These are phyloP conservation scores for Musa schizocarpa DNA, from an alignment of 176 grass and related monocot genomes.

Conservation along the genomic window DNA sequence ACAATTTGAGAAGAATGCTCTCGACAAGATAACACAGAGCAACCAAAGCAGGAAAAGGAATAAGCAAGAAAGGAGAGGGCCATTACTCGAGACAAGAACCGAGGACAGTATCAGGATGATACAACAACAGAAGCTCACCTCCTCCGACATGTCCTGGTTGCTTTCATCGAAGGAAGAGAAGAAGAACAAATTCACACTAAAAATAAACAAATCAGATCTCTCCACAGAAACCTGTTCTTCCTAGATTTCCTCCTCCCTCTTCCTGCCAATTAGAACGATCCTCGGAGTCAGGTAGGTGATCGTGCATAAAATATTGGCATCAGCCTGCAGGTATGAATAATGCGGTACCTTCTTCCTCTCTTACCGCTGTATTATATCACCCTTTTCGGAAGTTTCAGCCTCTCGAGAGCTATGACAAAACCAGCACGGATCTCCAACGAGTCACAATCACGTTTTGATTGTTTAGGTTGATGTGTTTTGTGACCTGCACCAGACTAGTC, in stretches of 20 bases:
- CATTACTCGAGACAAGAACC: conserved; percentile 38
- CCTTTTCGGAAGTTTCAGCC: background rate
- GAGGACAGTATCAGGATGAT: conserved; percentile 40
- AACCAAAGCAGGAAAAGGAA: background rate
- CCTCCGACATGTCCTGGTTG: conserved; percentile 40
- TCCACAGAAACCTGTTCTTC: background rate
- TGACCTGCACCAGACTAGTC: background rate
- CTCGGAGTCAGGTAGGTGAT: background rate
- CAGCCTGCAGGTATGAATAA: too few species aligned
- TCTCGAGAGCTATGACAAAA: background rate
- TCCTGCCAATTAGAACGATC: background rate
- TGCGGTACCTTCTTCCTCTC: too few species aligned
- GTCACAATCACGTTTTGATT: background rate
- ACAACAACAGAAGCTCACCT: background rate
- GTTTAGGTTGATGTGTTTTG: background rate
- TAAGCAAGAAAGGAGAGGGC: background rate
- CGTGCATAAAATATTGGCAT: too few species aligned
- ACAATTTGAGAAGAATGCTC: background rate
- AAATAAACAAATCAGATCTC: background rate
- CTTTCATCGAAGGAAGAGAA: conserved; percentile 19
- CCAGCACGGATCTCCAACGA: background rate
- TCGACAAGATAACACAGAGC: too few species aligned
- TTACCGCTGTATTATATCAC: background rate
- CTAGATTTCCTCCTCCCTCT: background rate
- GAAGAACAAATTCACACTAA: background rate